Evolutionary conservation across 208 protist species (phyloP).

Genomic region (Trichomonas vaginalis): DNA sequence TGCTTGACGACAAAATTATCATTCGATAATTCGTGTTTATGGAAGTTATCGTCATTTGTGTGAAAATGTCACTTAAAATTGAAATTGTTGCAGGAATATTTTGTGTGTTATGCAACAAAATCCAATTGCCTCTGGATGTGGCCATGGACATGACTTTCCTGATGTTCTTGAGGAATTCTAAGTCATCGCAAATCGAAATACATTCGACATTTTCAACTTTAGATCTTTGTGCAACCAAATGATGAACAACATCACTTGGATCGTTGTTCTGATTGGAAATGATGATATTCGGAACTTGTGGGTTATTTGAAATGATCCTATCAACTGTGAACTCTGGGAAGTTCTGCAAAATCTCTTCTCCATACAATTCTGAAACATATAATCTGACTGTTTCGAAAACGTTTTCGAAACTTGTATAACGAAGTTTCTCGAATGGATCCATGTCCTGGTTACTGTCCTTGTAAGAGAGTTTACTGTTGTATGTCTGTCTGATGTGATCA

Average conservation of each 20-base stretch:
- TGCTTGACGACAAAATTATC: not conserved
- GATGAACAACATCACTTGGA: not conserved
- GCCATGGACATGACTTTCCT: not conserved
- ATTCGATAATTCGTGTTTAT: not conserved
- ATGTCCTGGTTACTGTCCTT: too few species aligned
- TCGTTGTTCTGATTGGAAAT: not conserved
- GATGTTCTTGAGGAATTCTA: not conserved
- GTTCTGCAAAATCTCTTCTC: not conserved
- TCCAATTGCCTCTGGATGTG: not conserved
- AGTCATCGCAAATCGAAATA: not conserved
- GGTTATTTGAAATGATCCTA: not conserved
- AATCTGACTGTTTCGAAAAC: not conserved
- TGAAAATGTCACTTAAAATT: not conserved
- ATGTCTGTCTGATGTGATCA: not conserved
- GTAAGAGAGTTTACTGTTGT: not conserved
- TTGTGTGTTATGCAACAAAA: not conserved
- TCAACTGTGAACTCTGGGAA: not conserved
- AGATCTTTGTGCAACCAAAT: not conserved
- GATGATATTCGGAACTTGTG: not conserved
- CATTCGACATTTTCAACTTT: not conserved
- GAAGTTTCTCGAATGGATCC: not conserved
- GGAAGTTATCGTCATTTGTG: not conserved
- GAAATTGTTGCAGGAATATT: not conserved
- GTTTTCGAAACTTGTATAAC: not conserved
- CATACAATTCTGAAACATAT: not conserved